Base-by-base conservation (phyloP, 257 asterid genomes). In the Jacaranda copaia region DNA sequence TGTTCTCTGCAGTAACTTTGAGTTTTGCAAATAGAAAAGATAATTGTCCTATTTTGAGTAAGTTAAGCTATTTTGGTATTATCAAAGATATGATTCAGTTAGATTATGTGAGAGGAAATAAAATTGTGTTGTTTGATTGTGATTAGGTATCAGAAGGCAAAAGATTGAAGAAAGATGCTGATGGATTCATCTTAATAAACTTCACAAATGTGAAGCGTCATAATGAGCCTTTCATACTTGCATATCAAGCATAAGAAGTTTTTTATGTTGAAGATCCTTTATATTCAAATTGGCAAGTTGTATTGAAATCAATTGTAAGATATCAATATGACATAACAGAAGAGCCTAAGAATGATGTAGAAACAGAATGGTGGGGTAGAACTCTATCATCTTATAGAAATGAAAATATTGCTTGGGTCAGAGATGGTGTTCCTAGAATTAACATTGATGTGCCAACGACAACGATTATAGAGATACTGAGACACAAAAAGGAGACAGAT, bases 21-120 rank as follows among this genome's bases (percentile, higher is more conserved):
- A 65, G 35, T 42, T 42, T 39, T 65, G 49, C 71, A 8, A 42
- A 55, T 65, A 40, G 49, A 65, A 65, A 45, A 65, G 71, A 65
- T 35, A 43, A 42, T 4, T 12, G 38, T 3, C 71, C 52, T 2
- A 40, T 70, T 16, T 15, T 36, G n/a, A 70, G 64, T 35, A 52
- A 35, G 5, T 20, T 56, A 13, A 58, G 11, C 7, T 72, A 57
- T 18, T 11, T 16, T 12, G 57, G 68, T 11, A 8, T 19, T 39
- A 51, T 57, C 12, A 42, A 55, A 42, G 40, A 55, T 32, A 14
- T 72, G 3, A 40, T 40, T 42, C 57, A 72, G 55, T 56, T 56
- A 46, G 67, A 56, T 12, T 72, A 39, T 15, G 3, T 3, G 63
- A 25, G 42, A 16, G 75, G 56, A 42, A 56, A 20, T 7, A 59